Evolutionary conservation across 208 protist genomes (phyloP).

Genomic region (Leishmania guyanensis): DNA sequence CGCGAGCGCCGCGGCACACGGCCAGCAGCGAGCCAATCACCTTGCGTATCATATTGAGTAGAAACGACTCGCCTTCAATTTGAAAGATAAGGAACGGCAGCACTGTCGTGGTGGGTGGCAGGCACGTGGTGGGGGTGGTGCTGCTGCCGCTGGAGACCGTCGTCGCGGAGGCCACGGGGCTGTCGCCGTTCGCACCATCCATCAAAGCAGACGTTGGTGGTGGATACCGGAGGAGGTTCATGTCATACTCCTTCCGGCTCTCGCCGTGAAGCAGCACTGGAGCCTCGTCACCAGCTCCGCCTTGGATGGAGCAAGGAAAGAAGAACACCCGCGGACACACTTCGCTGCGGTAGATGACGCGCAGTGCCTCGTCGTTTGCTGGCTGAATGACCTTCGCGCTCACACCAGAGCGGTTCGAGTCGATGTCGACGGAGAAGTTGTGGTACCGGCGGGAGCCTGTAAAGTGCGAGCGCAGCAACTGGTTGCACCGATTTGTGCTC

Average conservation of each 20-base stretch:
- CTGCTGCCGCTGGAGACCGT: background rate
- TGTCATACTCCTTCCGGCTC: constrained; percentile 26
- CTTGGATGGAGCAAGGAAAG: constrained; percentile 24
- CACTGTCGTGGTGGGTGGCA: constrained; percentile 5
- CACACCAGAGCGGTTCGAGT: constrained; percentile 31
- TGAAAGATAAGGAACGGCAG: constrained; percentile 83
- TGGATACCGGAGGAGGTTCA: constrained; percentile 5
- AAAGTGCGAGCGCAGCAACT: constrained; percentile 42
- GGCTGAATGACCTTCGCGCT: constrained; percentile 61
- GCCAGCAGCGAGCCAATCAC: constrained; percentile 75
- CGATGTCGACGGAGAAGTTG: constrained; percentile 81
- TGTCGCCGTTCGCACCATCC: background rate
- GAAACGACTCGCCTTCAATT: constrained; percentile 83
- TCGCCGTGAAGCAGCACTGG: constrained; percentile 13
- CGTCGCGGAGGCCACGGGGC: background rate
- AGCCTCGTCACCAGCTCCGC: background rate
- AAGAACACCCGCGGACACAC: constrained; percentile 64
- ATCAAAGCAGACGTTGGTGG: background rate
- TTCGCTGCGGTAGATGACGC: constrained; percentile 73
- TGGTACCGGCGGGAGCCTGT: constrained; percentile 82
- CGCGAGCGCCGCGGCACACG: constrained; percentile 58
- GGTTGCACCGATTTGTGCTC: constrained; percentile 47
- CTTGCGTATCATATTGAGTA: constrained; percentile 92
- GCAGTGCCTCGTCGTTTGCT: constrained; percentile 62
- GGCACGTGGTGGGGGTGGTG: background rate